These are phyloP conservation scores for Aureobasidium uvarum DNA, from an alignment of 2,329 filamentous ascomycete species.

Conservation along the genomic window DNA sequence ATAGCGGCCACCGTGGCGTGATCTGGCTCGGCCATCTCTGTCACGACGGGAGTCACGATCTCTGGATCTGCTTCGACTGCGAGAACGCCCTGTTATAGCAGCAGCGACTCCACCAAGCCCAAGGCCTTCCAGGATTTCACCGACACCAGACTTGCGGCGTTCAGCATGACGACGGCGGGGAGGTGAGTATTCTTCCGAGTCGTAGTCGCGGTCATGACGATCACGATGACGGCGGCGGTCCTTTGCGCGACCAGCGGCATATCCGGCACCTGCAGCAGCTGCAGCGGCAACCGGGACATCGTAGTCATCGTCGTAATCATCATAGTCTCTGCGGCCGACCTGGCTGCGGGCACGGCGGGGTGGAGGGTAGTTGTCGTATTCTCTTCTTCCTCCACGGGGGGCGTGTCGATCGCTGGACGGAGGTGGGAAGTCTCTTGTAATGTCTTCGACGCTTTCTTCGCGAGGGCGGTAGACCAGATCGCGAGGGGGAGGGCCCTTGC, in stretches of 20 bases:
- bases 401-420: conserved; percentile 47
- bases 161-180: conserved; percentile 42
- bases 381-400: conserved; percentile 30
- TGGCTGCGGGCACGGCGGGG: conserved; percentile 61
- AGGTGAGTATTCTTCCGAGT: conserved; percentile 47
- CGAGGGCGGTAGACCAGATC: conserved; percentile 56
- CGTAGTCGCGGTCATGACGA: conserved; percentile 42
- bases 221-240: conserved; percentile 49
- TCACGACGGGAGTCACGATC: conserved; percentile 54
- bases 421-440: conserved; percentile 79
- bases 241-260: conserved; percentile 37
- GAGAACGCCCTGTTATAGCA: conserved; percentile 55
- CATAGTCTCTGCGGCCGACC: conserved; percentile 54
- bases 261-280: conserved; percentile 39
- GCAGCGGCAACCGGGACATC: conserved; percentile 46
- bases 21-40: conserved; percentile 48
- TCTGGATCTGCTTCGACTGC: conserved; percentile 61
- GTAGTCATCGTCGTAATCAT: conserved; percentile 57
- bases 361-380: conserved; percentile 47
- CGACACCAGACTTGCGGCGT: conserved; percentile 58
- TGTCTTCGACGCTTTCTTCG: conserved; percentile 81
- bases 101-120: conserved; percentile 57
- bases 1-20: conserved; percentile 45
- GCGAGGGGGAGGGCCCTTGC: conserved; percentile 44
- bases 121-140: conserved; percentile 59